Evolutionary conservation across 352 stramenopile genomes (phyloP).

Genomic region (Aphanomyces euteiches): DNA sequence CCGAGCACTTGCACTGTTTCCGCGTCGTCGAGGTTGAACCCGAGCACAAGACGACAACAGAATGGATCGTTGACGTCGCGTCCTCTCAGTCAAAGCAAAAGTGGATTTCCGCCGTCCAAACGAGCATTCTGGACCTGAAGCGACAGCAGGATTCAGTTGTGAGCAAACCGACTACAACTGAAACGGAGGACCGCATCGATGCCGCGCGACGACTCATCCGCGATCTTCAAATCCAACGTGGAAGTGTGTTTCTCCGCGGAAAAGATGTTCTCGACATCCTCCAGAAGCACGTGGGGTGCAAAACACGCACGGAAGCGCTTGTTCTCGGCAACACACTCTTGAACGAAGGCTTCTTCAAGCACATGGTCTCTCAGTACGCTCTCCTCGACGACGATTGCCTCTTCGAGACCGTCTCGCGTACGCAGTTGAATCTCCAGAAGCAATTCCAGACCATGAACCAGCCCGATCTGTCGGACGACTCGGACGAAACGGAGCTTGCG

Average conservation of each 20-base stretch:
- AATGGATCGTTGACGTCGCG: slow-evolving; percentile 47
- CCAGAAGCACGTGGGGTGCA: slow-evolving; percentile 29
- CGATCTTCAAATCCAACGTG: slow-evolving; percentile 25
- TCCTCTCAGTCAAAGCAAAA: slow-evolving; percentile 48
- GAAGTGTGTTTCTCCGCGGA: slow-evolving; percentile 28
- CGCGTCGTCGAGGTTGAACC: slow-evolving; percentile 42
- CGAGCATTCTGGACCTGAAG: slow-evolving; percentile 24
- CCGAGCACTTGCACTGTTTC: slow-evolving; percentile 55
- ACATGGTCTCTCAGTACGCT: slow-evolving; percentile 31
- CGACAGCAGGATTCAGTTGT: slow-evolving; percentile 26
- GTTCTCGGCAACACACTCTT: slow-evolving; percentile 30
- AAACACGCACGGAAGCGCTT: slow-evolving; percentile 24
- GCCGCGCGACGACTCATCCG: slow-evolving; percentile 19
- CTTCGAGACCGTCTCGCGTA: slow-evolving; percentile 29
- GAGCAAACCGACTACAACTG: background rate
- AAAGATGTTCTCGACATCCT: slow-evolving; percentile 30
- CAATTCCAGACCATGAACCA: slow-evolving; percentile 24
- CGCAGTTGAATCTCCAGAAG: slow-evolving; percentile 27
- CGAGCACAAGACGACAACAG: slow-evolving; percentile 31
- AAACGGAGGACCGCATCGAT: slow-evolving; percentile 8
- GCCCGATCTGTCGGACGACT: background rate
- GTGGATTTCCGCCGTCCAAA: slow-evolving; percentile 41
- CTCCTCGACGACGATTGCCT: slow-evolving; percentile 30
- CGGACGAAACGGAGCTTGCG: slow-evolving; percentile 32
- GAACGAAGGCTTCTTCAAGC: slow-evolving; percentile 32